A percentile compares a stretch with the other conserved stretches of the same genome.
These are phyloP conservation scores for Cystoderma amianthinum DNA, from an alignment of 768 basidiomycete species.

Conservation along the genomic window DNA sequence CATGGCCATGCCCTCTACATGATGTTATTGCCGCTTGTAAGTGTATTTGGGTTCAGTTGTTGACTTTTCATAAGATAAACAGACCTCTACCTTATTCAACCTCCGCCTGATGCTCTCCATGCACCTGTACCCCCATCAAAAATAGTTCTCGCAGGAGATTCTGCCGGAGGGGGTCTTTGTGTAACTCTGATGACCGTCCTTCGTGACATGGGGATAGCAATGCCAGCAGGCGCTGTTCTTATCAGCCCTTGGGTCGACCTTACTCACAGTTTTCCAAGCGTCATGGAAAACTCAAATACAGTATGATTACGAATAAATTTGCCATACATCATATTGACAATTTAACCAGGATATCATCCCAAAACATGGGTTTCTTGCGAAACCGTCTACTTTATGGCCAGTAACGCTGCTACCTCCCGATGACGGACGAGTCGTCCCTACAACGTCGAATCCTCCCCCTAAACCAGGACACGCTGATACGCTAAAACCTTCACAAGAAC, in stretches of 20 bases:
- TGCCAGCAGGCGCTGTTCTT: constrained; percentile 70
- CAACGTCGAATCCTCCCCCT: too few relatives aligned
- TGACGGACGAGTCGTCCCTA: too few relatives aligned
- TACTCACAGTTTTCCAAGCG: constrained; percentile 79
- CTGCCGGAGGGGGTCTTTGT: constrained; percentile 67
- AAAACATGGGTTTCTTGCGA: constrained; percentile 51
- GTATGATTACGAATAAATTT: constrained; percentile 19
- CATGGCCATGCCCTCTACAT: constrained; percentile 75
- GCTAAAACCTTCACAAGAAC: too few relatives aligned
- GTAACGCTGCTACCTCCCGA: too few relatives aligned
- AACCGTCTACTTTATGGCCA: constrained; percentile 55
- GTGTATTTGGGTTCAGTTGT: constrained; percentile 6
- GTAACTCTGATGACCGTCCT: constrained; percentile 55
- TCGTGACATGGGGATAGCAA: constrained; percentile 61
- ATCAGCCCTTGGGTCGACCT: constrained; percentile 83
- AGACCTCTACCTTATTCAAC: constrained; percentile 72
- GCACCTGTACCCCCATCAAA: constrained; percentile 55
- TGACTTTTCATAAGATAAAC: neutral
- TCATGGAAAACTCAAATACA: constrained; percentile 58
- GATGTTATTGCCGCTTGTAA: constrained; percentile 72
- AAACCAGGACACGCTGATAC: too few relatives aligned
- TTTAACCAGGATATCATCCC: constrained; percentile 62
- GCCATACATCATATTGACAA: neutral
- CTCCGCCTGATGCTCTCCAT: constrained; percentile 60
- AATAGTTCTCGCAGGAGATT: constrained; percentile 75